Evolutionary conservation across 1,284 basidiomycete species (phyloP).

Genomic region (Leccinum pachyderme): DNA sequence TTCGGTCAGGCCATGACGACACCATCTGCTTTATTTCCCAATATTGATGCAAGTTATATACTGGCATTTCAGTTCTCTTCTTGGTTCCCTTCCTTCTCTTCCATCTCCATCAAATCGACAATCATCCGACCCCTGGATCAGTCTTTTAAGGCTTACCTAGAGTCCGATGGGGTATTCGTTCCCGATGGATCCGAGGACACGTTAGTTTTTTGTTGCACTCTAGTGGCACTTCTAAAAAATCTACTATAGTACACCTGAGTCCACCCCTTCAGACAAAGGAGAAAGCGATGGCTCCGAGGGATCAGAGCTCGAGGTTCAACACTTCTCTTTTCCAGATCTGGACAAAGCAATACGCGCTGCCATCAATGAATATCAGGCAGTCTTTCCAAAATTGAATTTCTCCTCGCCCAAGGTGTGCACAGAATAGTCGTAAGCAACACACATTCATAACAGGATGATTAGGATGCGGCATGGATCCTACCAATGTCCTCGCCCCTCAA

Average conservation of each 20-base stretch:
- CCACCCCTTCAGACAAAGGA: slow-evolving; percentile 52
- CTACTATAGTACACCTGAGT: slow-evolving; percentile 45
- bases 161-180: slow-evolving; percentile 78
- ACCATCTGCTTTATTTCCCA: slow-evolving; percentile 17
- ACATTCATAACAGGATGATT: neutral
- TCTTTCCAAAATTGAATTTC: slow-evolving; percentile 96
- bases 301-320: slow-evolving; percentile 40
- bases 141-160: slow-evolving; percentile 72
- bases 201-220: slow-evolving; percentile 42
- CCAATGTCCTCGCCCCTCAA: slow-evolving; percentile 83
- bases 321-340: slow-evolving; percentile 73
- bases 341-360: slow-evolving; percentile 70
- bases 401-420: slow-evolving; percentile 77
- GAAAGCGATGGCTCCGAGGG: slow-evolving; percentile 39
- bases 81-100: slow-evolving; percentile 82
- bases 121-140: slow-evolving; percentile 70
- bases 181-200: slow-evolving; percentile 79
- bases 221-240: slow-evolving; percentile 10
- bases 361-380: slow-evolving; percentile 73
- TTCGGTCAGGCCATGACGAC: neutral
- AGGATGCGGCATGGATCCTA: slow-evolving; percentile 94
- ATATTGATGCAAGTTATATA: slow-evolving; percentile 40
- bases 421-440: neutral
- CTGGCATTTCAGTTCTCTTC: slow-evolving; percentile 81
- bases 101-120: slow-evolving; percentile 73